Evolutionary conservation across 139 green algal species (phyloP).

Genomic region (Volvox reticuliferus): DNA sequence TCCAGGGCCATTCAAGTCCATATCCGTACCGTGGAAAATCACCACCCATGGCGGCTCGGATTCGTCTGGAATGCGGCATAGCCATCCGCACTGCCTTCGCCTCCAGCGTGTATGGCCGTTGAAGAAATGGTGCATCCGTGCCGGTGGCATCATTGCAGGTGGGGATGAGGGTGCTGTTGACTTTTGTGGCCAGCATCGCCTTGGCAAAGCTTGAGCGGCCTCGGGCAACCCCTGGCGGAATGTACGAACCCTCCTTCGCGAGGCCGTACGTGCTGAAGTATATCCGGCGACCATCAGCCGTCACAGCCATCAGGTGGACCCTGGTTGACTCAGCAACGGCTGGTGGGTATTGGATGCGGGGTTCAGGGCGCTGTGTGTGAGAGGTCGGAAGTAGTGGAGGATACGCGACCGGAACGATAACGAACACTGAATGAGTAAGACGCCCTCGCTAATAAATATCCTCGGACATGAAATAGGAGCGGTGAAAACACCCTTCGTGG

Average conservation of each 20-base stretch:
- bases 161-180: neutral
- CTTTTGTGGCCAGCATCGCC: neutral
- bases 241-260: neutral
- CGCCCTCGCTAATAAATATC: too few species aligned
- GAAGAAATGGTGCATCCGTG: neutral
- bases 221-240: neutral
- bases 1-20: too few species aligned
- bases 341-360: constrained; percentile 35
- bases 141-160: too few species aligned
- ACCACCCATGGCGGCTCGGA: neutral
- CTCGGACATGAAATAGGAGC: too few species aligned
- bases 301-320: constrained; percentile 91
- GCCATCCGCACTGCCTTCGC: constrained; percentile 70
- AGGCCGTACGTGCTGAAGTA: constrained; percentile 79
- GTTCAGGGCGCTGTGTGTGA: too few species aligned
- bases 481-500: too few species aligned
- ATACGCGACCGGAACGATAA: too few species aligned
- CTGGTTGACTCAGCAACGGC: constrained; percentile 71
- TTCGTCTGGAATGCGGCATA: constrained; percentile 60
- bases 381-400: too few species aligned
- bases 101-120: constrained; percentile 64
- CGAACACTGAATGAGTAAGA: too few species aligned
- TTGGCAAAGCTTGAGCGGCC: neutral
- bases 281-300: constrained; percentile 86
- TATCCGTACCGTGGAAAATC: constrained; percentile 56